Evolutionary conservation across 371 early-diverging fungal genomes (phyloP), one percentile per base, ranked within the genome.

Genomic region (Capillidium rhysosporum): DNA sequence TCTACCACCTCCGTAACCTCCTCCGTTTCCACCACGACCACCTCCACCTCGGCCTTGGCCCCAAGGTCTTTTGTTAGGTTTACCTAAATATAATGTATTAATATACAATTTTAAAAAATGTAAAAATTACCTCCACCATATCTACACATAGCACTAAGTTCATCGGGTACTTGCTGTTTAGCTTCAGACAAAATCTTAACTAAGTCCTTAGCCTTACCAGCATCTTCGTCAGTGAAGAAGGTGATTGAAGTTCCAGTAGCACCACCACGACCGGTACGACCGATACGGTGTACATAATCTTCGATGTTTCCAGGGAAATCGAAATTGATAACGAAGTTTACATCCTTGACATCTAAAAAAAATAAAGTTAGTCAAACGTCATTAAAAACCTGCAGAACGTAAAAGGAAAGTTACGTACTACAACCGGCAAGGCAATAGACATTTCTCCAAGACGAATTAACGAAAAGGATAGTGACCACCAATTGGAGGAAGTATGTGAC

Each of bases 251-350:
- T 76, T 30, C 99, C 99, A n/a, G 82, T 83, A 45, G 79, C 78
- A 23, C 84, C 89, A 55, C 94, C 96, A 76, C 99, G 93, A 61
- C 98, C 99, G 25, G 99, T 99, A 73, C 99, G 84, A 55, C 99
- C 99, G 57, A 99, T 97, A 61, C 98, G 84, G 69, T 98, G 98
- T 34, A 96, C 89, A 66, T 94, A 98, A 65, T 91, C 92, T 57
- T 88, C 89, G 62, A 85, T 82, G 66, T 87, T 87, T 52, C 71
- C 80, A 34, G 98, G 98, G 75, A 97, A 89, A 63, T 95, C 96
- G 66, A 89, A 98, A 65, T 97, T 97, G 65, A 92, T 80, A n/a
- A 91, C 92, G 62, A 72, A 86, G 64, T 88, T 89, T 58, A 92
- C 87, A 68, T 90, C 92, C 76, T 86, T 87, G 61, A 89, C 84